Conservation (phyloP, 495 filamentous ascomycete species). For the Penicillium cosmopolitanum region DNA sequence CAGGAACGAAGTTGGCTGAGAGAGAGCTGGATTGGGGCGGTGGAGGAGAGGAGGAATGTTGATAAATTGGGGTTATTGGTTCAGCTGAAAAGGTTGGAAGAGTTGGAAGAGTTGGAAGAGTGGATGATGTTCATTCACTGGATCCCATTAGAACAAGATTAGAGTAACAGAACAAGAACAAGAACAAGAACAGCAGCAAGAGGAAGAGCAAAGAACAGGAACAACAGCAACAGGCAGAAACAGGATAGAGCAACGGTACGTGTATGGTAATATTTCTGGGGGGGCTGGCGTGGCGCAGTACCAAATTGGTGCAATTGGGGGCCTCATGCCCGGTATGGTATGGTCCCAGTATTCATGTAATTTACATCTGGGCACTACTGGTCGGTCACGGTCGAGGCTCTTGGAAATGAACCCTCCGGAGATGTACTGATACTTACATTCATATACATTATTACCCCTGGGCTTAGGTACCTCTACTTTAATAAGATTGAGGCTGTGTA, state of each 20-base stretch:
- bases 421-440: constrained; percentile 15
- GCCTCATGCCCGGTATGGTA: not conserved
- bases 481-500: constrained; percentile 42
- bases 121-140: not conserved
- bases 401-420: constrained; percentile 22
- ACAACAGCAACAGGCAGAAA: constrained; percentile 13
- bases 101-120: not conserved
- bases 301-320: not conserved
- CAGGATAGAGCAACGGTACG: constrained; percentile 6
- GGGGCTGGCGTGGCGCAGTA: not conserved
- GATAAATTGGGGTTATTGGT: constrained; percentile 1
- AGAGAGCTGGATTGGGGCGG: not conserved
- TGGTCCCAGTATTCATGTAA: not conserved
- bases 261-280: not conserved
- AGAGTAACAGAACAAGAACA: not conserved
- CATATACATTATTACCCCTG: not conserved
- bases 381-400: constrained; percentile 33
- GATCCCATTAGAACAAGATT: not conserved
- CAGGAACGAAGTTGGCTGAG: constrained; percentile 18
- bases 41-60: constrained; percentile 3
- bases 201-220: not conserved
- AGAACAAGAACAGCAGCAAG: not conserved
- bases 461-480: constrained; percentile 18
- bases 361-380: not conserved
- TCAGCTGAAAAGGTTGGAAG: not conserved